phyloP scores from a whole-genome alignment of 768 basidiomycete genomes.

The Suillus americanus region DNA sequence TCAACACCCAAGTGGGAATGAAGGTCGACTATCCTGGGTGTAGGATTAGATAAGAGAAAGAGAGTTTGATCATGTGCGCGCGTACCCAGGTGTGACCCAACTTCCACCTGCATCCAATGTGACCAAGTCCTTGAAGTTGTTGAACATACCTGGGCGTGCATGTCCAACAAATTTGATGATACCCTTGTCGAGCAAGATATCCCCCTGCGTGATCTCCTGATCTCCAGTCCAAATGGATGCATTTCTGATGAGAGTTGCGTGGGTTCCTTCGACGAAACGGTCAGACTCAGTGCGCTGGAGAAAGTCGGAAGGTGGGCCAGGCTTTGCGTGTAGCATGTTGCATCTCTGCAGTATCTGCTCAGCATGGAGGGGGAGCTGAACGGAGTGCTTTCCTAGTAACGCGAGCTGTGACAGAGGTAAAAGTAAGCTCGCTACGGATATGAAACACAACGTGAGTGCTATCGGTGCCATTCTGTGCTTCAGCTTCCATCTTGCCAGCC shows the following conservation, averaged over 20 bases:
- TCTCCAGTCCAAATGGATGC: slow-evolving; percentile 56
- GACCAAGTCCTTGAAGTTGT: slow-evolving; percentile 42
- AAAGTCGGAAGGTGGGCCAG: slow-evolving; percentile 38
- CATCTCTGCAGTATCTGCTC: slow-evolving; percentile 35
- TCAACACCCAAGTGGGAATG: slow-evolving; percentile 81
- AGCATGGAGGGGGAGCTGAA: slow-evolving; percentile 29
- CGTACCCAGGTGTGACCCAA: slow-evolving; percentile 72
- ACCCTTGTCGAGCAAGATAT: slow-evolving; percentile 41
- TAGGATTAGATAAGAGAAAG: slow-evolving; percentile 18
- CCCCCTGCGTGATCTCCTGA: slow-evolving; percentile 34
- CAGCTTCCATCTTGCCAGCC: slow-evolving; percentile 9
- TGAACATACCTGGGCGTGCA: slow-evolving; percentile 38
- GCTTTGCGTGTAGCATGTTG: slow-evolving; percentile 31
- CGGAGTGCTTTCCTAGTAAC: slow-evolving; percentile 9
- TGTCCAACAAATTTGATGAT: slow-evolving; percentile 38
- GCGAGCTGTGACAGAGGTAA: slow-evolving; percentile 19
- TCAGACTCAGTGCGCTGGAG: slow-evolving; percentile 35
- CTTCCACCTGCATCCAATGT: slow-evolving; percentile 60
- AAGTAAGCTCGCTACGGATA: slow-evolving; percentile 16
- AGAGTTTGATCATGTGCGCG: slow-evolving; percentile 17
- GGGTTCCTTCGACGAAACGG: slow-evolving; percentile 38
- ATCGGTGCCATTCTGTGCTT: slow-evolving; percentile 9
- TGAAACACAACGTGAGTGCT: slow-evolving; percentile 19
- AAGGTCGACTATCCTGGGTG: slow-evolving; percentile 54
- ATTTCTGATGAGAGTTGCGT: slow-evolving; percentile 41